Percentiles rank a stretch among this genome's conserved stretches.
These are phyloP conservation scores for Hansenula sp. DNA, from an alignment of 1,139 yeast genomes.

Conservation along the genomic window DNA sequence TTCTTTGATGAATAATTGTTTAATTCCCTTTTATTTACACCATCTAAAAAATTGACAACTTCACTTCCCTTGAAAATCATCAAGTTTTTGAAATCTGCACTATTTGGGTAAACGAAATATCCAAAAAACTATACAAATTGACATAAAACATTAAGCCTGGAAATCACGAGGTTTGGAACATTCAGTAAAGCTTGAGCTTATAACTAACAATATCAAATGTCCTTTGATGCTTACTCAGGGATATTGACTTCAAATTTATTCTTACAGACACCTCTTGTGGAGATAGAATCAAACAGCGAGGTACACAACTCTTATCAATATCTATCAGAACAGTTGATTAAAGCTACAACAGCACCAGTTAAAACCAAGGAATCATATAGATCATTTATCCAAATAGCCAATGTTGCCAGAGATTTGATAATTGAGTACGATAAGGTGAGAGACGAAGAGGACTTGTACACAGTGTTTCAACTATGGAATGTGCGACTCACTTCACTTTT, in stretches of 20 bases:
- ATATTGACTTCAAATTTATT: conserved; percentile 1
- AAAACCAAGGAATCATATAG: background rate
- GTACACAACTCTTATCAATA: no score
- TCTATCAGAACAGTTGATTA: no score
- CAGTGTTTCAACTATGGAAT: conserved; percentile 27
- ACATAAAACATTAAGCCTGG: no score
- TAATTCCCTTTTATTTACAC: no score
- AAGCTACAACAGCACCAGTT: background rate
- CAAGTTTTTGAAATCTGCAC: no score
- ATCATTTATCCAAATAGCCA: background rate
- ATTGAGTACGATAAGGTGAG: background rate
- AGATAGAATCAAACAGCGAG: background rate
- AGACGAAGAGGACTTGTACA: background rate
- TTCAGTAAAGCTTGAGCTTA: background rate
- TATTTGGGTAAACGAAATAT: no score
- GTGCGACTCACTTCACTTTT: conserved; percentile 25
- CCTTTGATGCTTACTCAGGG: background rate
- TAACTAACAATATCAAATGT: background rate
- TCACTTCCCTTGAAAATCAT: no score
- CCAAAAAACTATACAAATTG: no score
- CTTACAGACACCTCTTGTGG: conserved; percentile 3
- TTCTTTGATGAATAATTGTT: no score
- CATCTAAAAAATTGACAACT: no score
- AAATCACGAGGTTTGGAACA: no score
- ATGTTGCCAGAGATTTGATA: background rate